phyloP scores from a whole-genome alignment of 306 rosid genomes.

The Nissolia schottii region DNA sequence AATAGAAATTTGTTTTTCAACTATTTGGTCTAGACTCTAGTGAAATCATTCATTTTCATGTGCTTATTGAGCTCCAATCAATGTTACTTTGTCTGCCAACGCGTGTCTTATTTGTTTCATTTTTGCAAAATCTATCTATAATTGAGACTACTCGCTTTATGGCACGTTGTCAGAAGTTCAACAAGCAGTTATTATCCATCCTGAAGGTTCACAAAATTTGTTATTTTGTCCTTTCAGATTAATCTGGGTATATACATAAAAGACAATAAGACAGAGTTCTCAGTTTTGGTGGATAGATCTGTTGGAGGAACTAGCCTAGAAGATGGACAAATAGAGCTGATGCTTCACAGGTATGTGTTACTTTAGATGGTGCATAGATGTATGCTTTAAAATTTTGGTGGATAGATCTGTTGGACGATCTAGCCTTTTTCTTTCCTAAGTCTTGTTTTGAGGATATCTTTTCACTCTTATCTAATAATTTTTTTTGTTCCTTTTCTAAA shows the following conservation, averaged over 20 bases:
- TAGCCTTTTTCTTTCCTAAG: neutral
- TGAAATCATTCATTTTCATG: neutral
- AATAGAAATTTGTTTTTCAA: neutral
- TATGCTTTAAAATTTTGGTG: neutral
- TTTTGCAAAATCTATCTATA: neutral
- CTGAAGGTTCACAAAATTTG: constrained; percentile 17
- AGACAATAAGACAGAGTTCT: constrained; percentile 57
- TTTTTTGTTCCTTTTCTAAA: neutral
- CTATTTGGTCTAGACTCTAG: neutral
- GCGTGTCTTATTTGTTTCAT: neutral
- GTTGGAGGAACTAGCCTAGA: constrained; percentile 84
- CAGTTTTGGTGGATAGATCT: constrained; percentile 75
- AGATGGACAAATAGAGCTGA: constrained; percentile 79
- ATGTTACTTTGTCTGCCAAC: neutral
- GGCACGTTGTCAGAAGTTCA: constrained; percentile 8
- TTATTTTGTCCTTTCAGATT: constrained; percentile 44
- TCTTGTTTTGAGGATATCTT: neutral
- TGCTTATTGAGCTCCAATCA: neutral
- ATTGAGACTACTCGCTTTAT: neutral
- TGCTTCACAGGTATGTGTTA: constrained; percentile 66
- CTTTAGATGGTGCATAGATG: constrained; percentile 4
- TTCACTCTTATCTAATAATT: neutral
- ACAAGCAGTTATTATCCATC: neutral
- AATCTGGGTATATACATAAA: constrained; percentile 64
- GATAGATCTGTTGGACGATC: no score